Evolutionary conservation across 2,329 filamentous ascomycete species (phyloP), one percentile per base, ranked within the genome.

Genomic region (Colletotrichum zoysiae): DNA sequence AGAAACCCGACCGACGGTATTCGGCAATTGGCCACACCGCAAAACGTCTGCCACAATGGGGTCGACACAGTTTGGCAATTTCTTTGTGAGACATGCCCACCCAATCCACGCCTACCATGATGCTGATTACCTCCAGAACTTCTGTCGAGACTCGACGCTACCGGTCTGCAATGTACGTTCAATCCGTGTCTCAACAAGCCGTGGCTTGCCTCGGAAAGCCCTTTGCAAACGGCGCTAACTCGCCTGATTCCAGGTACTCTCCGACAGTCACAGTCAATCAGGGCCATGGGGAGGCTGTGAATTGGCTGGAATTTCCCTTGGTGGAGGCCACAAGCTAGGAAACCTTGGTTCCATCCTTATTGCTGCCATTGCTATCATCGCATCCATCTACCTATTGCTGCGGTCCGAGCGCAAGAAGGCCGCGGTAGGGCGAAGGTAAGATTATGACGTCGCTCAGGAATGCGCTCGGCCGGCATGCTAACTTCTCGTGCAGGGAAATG

Each of bases 341-440:
- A 99, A 99, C 79, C 81, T 99, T 75, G 96, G 96, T n/a, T 97
- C 95, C 9, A 97, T 99, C 79, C 76, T 99, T 57, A 81, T 98
- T 51, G 92, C 90, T 74, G 94, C 87, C 74, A 81, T 97, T 74
- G 94, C 95, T 51, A 95, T 99, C 76, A 78, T 89, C 30, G 84
- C 88, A 11, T 86, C 92, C 5, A 78, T 84, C 14, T 91, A 92
- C 76, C 85, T 99, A 70, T 78, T 98, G 81, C 89, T 92, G 83
- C 88, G 90, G 76, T 97, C 96, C 26, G 93, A 98, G 78, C 90
- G 89, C 80, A 98, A 99, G 84, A 91, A 93, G 81, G 96, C 96
- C 67, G 96, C 96, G 67, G 96, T 99, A 59, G 96, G 96, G 72
- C 88, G 96, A 85, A 93, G 95, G 95, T 97, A 84, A 73, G 87